phyloP scores from a whole-genome alignment of 1,284 basidiomycete genomes.

The Schizophyllum commune region DNA sequence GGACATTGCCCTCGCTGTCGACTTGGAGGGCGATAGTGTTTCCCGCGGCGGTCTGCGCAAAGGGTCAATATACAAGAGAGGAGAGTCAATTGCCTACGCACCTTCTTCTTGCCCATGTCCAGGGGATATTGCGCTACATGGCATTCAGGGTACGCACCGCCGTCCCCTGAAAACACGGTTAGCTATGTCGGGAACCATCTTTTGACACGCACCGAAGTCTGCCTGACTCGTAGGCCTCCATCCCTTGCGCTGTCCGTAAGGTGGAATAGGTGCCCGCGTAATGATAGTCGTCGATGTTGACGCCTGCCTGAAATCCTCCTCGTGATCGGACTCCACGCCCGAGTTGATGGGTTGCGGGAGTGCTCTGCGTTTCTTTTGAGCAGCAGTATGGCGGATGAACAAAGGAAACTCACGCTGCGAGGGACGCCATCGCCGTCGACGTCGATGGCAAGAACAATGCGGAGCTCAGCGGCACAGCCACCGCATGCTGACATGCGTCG shows the following conservation, averaged over 20 bases:
- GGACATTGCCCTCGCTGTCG: constrained; percentile 91
- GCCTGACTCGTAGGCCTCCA: constrained; percentile 83
- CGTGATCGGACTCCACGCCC: constrained; percentile 40
- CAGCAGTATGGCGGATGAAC: constrained; percentile 1
- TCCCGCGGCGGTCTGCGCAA: constrained; percentile 68
- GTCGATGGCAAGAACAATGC: neutral
- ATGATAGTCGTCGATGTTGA: constrained; percentile 35
- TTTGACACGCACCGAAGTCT: constrained; percentile 67
- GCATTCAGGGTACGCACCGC: constrained; percentile 95
- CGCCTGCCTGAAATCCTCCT: constrained; percentile 42
- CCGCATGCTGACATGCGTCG: too few species aligned
- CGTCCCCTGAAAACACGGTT: constrained; percentile 52
- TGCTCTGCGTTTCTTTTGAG: constrained; percentile 27
- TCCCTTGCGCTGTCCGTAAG: constrained; percentile 78
- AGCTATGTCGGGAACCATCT: neutral
- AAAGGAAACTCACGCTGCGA: constrained; percentile 44
- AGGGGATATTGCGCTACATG: constrained; percentile 96
- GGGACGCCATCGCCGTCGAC: constrained; percentile 40
- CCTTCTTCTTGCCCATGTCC: constrained; percentile 94
- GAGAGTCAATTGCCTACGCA: constrained; percentile 22
- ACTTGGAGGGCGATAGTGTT: constrained; percentile 96
- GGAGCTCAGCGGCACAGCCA: neutral
- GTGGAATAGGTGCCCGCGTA: constrained; percentile 52
- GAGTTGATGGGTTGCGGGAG: constrained; percentile 63
- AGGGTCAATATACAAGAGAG: constrained; percentile 1